These are phyloP conservation scores for Populus alba DNA, from an alignment of 345 rosid species.

Conservation along the genomic window DNA sequence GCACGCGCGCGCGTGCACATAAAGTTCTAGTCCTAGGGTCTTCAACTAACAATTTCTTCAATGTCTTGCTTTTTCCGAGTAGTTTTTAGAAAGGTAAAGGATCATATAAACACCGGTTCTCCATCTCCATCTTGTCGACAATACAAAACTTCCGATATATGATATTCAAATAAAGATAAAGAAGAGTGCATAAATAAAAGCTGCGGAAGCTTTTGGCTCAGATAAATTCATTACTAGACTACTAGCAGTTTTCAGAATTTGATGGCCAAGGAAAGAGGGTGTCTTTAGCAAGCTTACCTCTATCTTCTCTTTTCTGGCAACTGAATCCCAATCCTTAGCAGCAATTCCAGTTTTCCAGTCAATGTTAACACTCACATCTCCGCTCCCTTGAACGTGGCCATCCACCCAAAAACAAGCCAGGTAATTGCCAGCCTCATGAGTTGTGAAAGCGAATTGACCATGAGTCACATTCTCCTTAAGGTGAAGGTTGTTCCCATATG, in stretches of 20 bases:
- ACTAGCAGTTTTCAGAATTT: neutral
- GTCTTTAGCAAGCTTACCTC: slow-evolving; percentile 42
- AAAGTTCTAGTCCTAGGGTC: neutral
- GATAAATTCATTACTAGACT: neutral
- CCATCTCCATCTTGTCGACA: no score
- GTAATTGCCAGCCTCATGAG: slow-evolving; percentile 74
- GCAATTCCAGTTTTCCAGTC: slow-evolving; percentile 92
- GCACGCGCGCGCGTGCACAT: no score
- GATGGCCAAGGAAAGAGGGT: no score
- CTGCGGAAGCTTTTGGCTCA: neutral
- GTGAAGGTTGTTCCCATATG: slow-evolving; percentile 63
- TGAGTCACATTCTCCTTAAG: slow-evolving; percentile 62
- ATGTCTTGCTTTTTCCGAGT: neutral
- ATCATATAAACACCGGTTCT: neutral
- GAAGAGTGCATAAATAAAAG: neutral
- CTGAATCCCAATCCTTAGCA: slow-evolving; percentile 87
- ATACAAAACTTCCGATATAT: no score
- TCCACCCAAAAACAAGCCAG: slow-evolving; percentile 68
- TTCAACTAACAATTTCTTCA: neutral
- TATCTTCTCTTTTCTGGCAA: slow-evolving; percentile 78
- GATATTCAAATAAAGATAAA: neutral
- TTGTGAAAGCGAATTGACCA: slow-evolving; percentile 90
- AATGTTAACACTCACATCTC: slow-evolving; percentile 55
- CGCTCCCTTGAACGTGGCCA: slow-evolving; percentile 23
- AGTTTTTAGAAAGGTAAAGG: neutral